Base-by-base conservation (phyloP, 2,329 filamentous ascomycete species). In the Apiospora hydei region DNA sequence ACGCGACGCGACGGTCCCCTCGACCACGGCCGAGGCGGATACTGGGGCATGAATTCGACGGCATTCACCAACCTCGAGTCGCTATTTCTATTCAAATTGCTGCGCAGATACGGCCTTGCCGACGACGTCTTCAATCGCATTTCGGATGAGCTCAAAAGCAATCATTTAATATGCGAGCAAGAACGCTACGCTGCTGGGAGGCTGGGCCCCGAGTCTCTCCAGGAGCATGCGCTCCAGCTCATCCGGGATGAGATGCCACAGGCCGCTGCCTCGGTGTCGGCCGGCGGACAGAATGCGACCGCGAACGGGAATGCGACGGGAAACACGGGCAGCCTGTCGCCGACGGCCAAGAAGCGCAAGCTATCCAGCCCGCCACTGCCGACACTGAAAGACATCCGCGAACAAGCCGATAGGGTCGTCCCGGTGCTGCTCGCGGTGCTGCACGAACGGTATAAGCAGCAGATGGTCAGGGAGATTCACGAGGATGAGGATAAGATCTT, bases 51-150 rank as follows among this genome's bases (percentile, higher is more conserved):
- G 87, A 82, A 83, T 79, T 82, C 83, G 82, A 87, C 90, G 80
- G 86, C 88, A 79, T 95, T 96, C 84, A 96, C 94, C 80, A 90
- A 92, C 77, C 93, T 97, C 86, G 95, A 97, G 88, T 93, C 92
- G 80, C 88, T 97, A 74, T 89, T 96, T 76, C 88, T 97, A 79
- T 96, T 96, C 84, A 94, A 96, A 83, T 92, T 92, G 73, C 88
- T 97, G 75, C 88, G 91, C 76, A 86, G 86, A 76, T 88, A 93
- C 82, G 93, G 93, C 79, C 85, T 91, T 75, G 88, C 90, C 76
- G 85, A 90, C 70, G 82, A 86, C 74, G 90, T 89, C 80, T 96
- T 97, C 84, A 84, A 85, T 78, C 88, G 87, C 76, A 93, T 96
- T 74, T 95, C 94, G 72, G 88, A 93, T 75, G 84, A 92, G 73